phyloP scores from a whole-genome alignment of 306 rosid genomes.

The Sindora glabra region DNA sequence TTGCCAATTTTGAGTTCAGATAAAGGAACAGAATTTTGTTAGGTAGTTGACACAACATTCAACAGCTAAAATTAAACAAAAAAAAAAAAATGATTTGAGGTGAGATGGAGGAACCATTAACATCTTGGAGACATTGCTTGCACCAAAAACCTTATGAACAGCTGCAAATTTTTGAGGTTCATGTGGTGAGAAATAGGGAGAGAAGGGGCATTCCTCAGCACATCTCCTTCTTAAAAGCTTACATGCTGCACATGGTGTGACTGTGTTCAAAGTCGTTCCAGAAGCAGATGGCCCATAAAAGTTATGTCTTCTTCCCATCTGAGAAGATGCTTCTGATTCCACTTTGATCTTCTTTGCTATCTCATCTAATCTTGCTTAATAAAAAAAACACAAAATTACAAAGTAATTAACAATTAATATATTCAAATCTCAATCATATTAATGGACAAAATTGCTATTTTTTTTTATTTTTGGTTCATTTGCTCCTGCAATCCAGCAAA shows the following conservation, averaged over 20 bases:
- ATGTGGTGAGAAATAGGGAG: constrained; percentile 87
- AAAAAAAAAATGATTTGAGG: neutral
- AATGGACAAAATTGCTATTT: too few relatives aligned
- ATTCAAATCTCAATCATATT: too few relatives aligned
- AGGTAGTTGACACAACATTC: too few relatives aligned
- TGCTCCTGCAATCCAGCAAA: neutral
- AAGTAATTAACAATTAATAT: neutral
- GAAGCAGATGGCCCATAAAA: constrained; percentile 35
- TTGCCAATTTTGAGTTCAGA: too few relatives aligned
- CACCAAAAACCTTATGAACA: constrained; percentile 89
- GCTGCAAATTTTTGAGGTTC: constrained; percentile 88
- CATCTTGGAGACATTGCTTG: constrained; percentile 95
- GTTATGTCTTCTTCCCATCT: constrained; percentile 59
- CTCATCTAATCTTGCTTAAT: constrained; percentile 57
- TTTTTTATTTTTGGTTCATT: neutral
- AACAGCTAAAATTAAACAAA: too few relatives aligned
- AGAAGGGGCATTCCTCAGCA: constrained; percentile 88
- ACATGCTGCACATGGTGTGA: constrained; percentile 95
- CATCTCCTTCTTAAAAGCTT: constrained; percentile 91
- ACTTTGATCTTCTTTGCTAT: constrained; percentile 33
- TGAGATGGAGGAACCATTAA: constrained; percentile 37
- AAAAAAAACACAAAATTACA: neutral
- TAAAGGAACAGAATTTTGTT: too few relatives aligned
- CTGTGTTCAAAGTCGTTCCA: constrained; percentile 59
- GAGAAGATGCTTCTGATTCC: constrained; percentile 30